Conservation (phyloP, 2,329 filamentous ascomycete species). For the Neopestalotiopsis rosae region DNA sequence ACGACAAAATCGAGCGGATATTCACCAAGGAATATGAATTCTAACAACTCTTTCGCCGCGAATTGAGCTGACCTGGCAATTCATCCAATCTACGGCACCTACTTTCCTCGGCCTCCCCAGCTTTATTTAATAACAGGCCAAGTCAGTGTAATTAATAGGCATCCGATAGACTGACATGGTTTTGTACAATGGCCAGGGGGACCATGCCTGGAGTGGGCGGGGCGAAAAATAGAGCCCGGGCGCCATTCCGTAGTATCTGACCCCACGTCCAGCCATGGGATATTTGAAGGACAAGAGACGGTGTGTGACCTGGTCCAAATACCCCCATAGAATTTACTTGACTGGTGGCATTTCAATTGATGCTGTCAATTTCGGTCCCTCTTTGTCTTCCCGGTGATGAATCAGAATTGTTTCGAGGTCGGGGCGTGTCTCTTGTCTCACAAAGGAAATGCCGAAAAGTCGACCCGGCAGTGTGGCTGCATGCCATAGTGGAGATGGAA, state of each 20-base stretch:
- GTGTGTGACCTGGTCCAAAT: neutral
- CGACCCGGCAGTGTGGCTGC: slow-evolving; percentile 1
- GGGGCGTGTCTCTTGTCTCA: no score
- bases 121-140: neutral
- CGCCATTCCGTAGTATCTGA: neutral
- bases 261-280: neutral
- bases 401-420: no score
- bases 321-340: no score
- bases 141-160: neutral
- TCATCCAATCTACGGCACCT: neutral
- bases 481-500: neutral
- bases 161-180: neutral
- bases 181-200: neutral
- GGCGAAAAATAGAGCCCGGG: neutral
- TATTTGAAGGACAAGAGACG: neutral
- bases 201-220: neutral
- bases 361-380: no score
- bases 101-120: neutral
- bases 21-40: neutral
- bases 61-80: neutral
- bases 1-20: neutral
- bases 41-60: neutral
- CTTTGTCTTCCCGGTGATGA: no score
- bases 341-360: no score
- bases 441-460: neutral